Base-by-base conservation (phyloP, 2,329 filamentous ascomycete genomes). In the Lomentospora prolificans region DNA sequence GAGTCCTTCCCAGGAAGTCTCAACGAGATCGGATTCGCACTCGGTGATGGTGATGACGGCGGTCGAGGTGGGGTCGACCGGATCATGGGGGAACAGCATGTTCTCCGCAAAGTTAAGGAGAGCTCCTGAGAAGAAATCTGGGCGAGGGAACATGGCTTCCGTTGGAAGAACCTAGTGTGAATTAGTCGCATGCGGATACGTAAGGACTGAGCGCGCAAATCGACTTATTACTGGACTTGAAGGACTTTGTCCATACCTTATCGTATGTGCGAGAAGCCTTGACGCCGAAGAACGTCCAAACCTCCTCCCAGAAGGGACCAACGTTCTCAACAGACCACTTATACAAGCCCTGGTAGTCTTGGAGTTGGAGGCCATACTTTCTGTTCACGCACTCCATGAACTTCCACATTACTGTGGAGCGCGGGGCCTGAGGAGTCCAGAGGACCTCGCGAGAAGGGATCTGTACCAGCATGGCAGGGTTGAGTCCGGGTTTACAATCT, bases 91-190 rank as follows among this genome's bases (percentile, higher is more conserved):
- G 67, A 86, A 96, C 3, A 99, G 82, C 55, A 97, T 76, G 68
- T 99, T 99, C 72, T 97, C 89, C 25, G 92, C 91, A 67, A 96
- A 97, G 70, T 97, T 99, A 61, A 97, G 76, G 57, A 76, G 83
- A 12, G 88, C 81, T 8, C 85, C 86, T 57, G 82, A 69, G 68
- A 96, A 97, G 75, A 96, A 97, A 58, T 84, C 75, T 6, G 92
- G 91, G 24, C 90, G 84, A 24, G 92, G 92, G 64, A 90, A 97
- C 79, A 97, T 87, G 50, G 81, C 76, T 4, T 83, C 79, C 41
- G 78, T 67, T 24, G 87, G 81, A 17, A 96, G 74, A 44, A 89
- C 86, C 85, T 91, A 17, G 25, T 46, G 10, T 6, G 19, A 27
- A 7, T 22, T 33, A 30, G 24, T 31, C 6, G 28, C 12, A 14